phyloP scores from a whole-genome alignment of 1,139 yeast species.

The Hanseniaspora sp. region DNA sequence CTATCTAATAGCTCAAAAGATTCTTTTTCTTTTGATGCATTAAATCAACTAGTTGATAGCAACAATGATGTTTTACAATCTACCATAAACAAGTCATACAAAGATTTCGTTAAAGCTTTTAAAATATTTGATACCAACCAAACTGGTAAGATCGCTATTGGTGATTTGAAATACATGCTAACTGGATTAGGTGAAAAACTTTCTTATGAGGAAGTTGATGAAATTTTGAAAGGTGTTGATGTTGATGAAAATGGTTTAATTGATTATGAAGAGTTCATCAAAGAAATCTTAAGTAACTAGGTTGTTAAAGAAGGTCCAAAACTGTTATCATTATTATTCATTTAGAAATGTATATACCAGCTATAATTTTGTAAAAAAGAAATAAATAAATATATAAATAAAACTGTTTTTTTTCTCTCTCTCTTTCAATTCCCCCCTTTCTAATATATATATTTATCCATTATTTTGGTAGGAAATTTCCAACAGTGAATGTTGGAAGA shows the following conservation, averaged over 20 bases:
- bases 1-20: conserved; percentile 19
- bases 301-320: background rate
- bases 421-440: too few species aligned
- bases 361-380: background rate
- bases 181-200: conserved; percentile 91
- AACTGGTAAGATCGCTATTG: conserved; percentile 93
- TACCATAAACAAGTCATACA: conserved; percentile 34
- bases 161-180: conserved; percentile 86
- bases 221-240: conserved; percentile 85
- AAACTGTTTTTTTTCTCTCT: too few species aligned
- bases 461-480: conserved; percentile 65
- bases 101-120: conserved; percentile 93
- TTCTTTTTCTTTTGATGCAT: conserved; percentile 24
- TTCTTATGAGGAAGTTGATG: conserved; percentile 85
- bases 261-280: conserved; percentile 89
- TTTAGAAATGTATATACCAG: background rate
- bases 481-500: conserved; percentile 92
- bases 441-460: background rate
- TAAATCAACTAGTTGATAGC: conserved; percentile 22
- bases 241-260: conserved; percentile 90
- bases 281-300: conserved; percentile 67
- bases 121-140: conserved; percentile 95
- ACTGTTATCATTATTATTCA: background rate
- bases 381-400: too few species aligned
- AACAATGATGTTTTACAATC: conserved; percentile 25